These are phyloP conservation scores for Croton laevigatus DNA, from an alignment of 441 rosid species.

Conservation along the genomic window DNA sequence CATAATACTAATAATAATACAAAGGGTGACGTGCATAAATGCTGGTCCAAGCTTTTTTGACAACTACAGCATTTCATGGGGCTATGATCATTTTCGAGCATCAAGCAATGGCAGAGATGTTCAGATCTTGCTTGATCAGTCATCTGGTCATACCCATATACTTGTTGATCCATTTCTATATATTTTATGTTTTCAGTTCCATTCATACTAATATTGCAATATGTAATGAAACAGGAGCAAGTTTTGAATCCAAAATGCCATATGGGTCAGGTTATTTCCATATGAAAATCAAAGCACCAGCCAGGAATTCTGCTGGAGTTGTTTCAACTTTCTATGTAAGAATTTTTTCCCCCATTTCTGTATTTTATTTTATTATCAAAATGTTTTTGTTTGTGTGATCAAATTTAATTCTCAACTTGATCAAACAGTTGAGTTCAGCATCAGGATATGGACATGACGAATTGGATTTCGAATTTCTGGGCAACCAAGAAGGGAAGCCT, in stretches of 20 bases:
- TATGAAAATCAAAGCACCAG: constrained; percentile 5
- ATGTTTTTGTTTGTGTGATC: too few species aligned
- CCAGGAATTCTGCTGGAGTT: constrained; percentile 13
- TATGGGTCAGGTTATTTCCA: constrained; percentile 14
- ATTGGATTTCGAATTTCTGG: constrained; percentile 19
- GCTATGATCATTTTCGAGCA: background rate
- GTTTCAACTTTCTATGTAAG: constrained; percentile 20
- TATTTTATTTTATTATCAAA: background rate
- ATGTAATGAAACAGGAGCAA: constrained; percentile 3
- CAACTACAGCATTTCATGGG: constrained; percentile 2
- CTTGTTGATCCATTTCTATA: too few species aligned
- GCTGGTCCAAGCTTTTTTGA: constrained; percentile 7
- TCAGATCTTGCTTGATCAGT: constrained; percentile 1
- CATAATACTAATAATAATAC: background rate
- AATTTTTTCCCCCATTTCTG: background rate
- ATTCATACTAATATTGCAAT: too few species aligned
- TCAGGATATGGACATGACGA: constrained; percentile 7
- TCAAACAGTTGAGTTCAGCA: background rate
- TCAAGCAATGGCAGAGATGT: background rate
- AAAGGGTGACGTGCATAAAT: background rate
- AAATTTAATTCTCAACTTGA: too few species aligned
- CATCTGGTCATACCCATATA: constrained; percentile 1
- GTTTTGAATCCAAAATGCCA: background rate
- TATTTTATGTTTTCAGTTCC: too few species aligned
- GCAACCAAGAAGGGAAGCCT: constrained; percentile 16